Percentiles rank a stretch among this genome's conserved stretches.
Evolutionary conservation across 2,329 filamentous ascomycete genomes (phyloP).

Genomic region (Blastomyces gilchristii): DNA sequence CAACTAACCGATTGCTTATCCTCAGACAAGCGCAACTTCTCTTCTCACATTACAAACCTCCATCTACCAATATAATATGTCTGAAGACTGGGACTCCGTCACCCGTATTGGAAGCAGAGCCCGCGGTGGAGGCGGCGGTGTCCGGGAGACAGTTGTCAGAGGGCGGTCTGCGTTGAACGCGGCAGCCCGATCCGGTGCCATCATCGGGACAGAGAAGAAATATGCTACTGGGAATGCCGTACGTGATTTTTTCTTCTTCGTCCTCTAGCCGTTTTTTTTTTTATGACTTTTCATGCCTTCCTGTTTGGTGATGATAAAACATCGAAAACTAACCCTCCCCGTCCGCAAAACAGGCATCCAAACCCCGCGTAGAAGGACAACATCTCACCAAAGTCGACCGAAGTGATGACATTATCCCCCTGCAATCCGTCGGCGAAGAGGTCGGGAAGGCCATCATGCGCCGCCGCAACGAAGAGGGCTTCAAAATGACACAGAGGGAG

Average conservation of each 20-base stretch:
- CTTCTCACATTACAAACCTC: not conserved
- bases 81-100: conserved; percentile 71
- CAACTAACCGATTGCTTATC: not conserved
- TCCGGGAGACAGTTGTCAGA: conserved; percentile 80
- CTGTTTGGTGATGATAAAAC: no score
- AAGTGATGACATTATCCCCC: conserved; percentile 93
- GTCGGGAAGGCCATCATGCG: conserved; percentile 76
- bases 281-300: not conserved
- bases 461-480: conserved; percentile 68
- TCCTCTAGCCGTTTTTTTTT: not conserved
- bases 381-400: conserved; percentile 97
- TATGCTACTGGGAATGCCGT: conserved; percentile 66
- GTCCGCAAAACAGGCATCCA: conserved; percentile 28
- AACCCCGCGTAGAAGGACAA: conserved; percentile 64
- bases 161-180: conserved; percentile 80
- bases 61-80: conserved; percentile 3
- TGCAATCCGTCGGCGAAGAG: conserved; percentile 72
- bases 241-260: conserved; percentile 34
- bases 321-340: not conserved
- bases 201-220: conserved; percentile 90
- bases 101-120: conserved; percentile 91
- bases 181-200: conserved; percentile 65
- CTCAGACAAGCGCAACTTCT: not conserved
- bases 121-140: conserved; percentile 51
- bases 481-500: conserved; percentile 92